Base-by-base conservation (phyloP, 768 basidiomycete species). In the Naganishia randhawae region DNA sequence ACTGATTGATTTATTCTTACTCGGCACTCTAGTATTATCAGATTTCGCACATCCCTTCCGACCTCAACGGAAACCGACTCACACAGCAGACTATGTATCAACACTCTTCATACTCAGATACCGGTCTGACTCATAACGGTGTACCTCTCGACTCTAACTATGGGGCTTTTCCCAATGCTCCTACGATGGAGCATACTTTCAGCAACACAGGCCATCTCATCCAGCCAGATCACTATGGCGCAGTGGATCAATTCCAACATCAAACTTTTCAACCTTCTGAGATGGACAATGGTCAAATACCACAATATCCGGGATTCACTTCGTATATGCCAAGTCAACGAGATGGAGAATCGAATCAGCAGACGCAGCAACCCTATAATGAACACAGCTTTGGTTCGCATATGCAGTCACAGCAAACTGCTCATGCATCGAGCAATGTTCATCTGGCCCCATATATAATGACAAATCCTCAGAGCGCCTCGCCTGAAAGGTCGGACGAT, bases 21-120 rank as follows among this genome's bases (percentile, higher is more conserved):
- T 22, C n/a, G 45, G n/a, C n/a, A 22, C 51, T 52, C 51, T 39
- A 61, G 57, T 41, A 61, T 61, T 39, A 41, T 27, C 57, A 29
- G 37, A 25, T 39, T 22, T 22, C 22, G 22, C 37, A 61, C 16
- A 25, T 22, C 16, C 8, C 35, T 61, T n/a, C 45, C 4, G 27
- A 39, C 22, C 2, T 13, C 39, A 41, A 35, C 35, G 39, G 1
- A 13, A 39, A 25, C 41, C 39, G 2, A 25, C 33, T 25, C 6
- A 19, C 57, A 61, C 57, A 61, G 19, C 57, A 61, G 14, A 39
- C n/a, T 19, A 2, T 42, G 10, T 41, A 61, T 61, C 39, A 61
- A n/a, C 54, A 55, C 8, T 25, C 37, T 11, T 22, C 45, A 11
- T 48, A 48, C 19, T 3, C 45, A 22, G 45, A 48, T 4, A 11